Percentiles rank a stretch among this genome's conserved stretches.
These are phyloP conservation scores for Tolypocladium guangdongense DNA, from an alignment of 2,329 filamentous ascomycete species.

Conservation along the genomic window DNA sequence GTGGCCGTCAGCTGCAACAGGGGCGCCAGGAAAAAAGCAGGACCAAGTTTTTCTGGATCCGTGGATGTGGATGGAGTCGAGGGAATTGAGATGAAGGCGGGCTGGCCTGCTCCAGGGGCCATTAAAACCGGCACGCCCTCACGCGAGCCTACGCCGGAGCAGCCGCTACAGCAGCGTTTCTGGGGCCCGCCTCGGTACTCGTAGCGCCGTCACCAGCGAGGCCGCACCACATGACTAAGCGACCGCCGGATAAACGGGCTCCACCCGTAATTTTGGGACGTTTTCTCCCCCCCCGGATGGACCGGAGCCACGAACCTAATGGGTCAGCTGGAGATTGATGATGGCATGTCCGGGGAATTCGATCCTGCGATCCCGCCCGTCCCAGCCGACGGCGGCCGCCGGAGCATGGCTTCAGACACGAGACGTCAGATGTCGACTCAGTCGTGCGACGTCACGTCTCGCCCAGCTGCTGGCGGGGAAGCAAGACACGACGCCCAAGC, in stretches of 20 bases:
- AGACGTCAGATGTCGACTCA: background rate
- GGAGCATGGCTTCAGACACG: background rate
- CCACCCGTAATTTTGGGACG: background rate
- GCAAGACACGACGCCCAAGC: background rate
- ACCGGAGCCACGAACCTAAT: background rate
- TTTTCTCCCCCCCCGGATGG: background rate
- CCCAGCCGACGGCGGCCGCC: background rate
- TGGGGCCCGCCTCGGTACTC: background rate
- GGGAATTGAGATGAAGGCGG: background rate
- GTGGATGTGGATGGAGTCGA: background rate
- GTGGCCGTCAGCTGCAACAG: background rate
- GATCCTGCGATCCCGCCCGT: background rate
- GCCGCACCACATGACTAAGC: background rate
- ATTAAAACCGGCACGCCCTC: background rate
- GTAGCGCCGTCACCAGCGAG: background rate
- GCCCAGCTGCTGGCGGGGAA: too few species aligned
- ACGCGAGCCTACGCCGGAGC: background rate
- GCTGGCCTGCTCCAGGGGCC: background rate
- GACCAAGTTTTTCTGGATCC: background rate
- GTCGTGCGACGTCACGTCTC: background rate
- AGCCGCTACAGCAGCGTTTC: background rate
- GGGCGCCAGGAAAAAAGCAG: background rate
- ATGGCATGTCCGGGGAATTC: background rate
- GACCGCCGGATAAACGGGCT: background rate
- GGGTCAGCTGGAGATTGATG: background rate